Conservation (phyloP, 2,329 filamentous ascomycete genomes). For the Penicillium expansum region DNA sequence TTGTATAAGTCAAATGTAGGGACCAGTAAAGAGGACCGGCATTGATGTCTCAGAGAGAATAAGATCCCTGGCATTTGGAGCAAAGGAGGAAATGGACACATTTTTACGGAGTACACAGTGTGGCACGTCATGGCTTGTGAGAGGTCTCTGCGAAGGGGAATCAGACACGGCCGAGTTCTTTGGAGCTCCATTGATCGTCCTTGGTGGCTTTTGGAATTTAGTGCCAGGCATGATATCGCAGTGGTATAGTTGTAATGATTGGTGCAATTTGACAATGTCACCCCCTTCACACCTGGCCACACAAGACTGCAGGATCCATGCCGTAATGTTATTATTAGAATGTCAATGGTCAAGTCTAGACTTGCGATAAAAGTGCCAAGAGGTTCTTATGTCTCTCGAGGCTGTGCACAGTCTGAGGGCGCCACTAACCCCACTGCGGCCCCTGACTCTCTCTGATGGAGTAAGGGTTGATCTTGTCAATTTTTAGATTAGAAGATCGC, state of each 20-base stretch:
- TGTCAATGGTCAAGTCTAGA: slow-evolving; percentile 1
- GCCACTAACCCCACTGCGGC: slow-evolving; percentile 6
- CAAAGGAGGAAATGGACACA: neutral
- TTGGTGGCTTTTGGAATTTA: neutral
- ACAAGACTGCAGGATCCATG: neutral
- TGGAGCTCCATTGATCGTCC: slow-evolving; percentile 17
- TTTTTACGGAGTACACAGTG: slow-evolving; percentile 3
- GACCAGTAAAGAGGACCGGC: neutral
- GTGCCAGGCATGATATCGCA: neutral
- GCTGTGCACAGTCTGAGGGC: neutral
- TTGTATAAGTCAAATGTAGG: neutral
- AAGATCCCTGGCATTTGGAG: neutral
- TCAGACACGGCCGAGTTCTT: slow-evolving; percentile 3
- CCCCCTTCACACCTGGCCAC: neutral
- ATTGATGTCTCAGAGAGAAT: neutral
- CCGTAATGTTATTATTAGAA: slow-evolving; percentile 3
- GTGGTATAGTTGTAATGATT: slow-evolving; percentile 1
- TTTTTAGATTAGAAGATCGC: neutral
- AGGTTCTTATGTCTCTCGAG: neutral
- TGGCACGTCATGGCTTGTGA: slow-evolving; percentile 7
- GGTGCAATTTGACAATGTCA: neutral
- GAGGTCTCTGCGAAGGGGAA: neutral
- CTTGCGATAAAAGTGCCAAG: neutral
- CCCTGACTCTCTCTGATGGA: slow-evolving; percentile 4
- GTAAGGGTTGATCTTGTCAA: neutral